Percentiles rank a stretch among this genome's conserved stretches.
Evolutionary conservation across 2,329 filamentous ascomycete species (phyloP).

Genomic region (Plectosphaerella plurivora): DNA sequence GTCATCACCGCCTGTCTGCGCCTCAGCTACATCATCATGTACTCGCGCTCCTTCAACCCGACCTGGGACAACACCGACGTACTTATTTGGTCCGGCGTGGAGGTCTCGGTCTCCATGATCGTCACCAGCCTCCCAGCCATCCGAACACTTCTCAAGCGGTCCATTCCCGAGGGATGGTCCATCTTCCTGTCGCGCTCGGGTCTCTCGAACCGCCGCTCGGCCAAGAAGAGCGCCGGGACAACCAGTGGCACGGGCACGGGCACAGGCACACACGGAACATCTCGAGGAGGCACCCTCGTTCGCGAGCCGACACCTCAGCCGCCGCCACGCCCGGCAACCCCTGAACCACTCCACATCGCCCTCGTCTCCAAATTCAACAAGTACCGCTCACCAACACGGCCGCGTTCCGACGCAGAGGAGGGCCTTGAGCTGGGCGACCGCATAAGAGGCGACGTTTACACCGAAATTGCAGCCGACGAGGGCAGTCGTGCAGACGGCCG

Average conservation of each 20-base stretch:
- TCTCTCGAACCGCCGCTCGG: background rate
- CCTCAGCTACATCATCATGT: constrained; percentile 26
- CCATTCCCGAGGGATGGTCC: constrained; percentile 6
- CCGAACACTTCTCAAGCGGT: constrained; percentile 20
- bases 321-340: background rate
- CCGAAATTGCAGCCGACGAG: constrained; percentile 17
- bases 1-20: constrained; percentile 29
- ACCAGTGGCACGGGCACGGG: background rate
- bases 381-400: background rate
- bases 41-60: constrained; percentile 27
- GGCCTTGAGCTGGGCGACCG: constrained; percentile 24
- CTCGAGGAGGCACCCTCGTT: background rate
- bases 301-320: background rate
- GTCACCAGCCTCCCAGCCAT: constrained; percentile 35
- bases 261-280: constrained; percentile 2
- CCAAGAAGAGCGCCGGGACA: no score
- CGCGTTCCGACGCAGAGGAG: constrained; percentile 12
- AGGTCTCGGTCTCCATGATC: constrained; percentile 34
- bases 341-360: background rate
- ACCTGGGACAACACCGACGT: constrained; percentile 36
- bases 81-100: constrained; percentile 37
- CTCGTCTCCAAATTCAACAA: background rate
- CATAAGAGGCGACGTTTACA: constrained; percentile 21
- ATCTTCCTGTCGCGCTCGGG: background rate
- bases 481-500: background rate